Percentiles rank a stretch among this genome's conserved stretches.
phyloP scores from a whole-genome alignment of 768 basidiomycete species.

The Xanthoconium purpureum region DNA sequence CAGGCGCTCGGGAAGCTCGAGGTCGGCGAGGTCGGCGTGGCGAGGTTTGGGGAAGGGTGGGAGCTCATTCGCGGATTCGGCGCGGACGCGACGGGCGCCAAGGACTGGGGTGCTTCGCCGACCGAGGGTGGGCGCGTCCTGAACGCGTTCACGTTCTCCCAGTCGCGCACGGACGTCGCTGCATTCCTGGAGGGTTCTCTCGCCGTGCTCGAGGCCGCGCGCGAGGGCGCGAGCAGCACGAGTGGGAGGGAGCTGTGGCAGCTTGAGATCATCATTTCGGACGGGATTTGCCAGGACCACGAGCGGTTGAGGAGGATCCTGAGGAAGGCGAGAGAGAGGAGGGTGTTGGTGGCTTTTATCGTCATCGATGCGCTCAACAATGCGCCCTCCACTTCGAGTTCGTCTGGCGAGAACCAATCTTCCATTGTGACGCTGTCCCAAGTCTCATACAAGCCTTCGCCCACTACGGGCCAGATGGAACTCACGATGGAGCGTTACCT shows the following conservation, averaged over 20 bases:
- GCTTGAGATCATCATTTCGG: slow-evolving; percentile 95
- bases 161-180: slow-evolving; percentile 84
- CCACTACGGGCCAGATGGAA: slow-evolving; percentile 66
- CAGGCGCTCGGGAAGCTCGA: slow-evolving; percentile 90
- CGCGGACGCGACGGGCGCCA: slow-evolving; percentile 75
- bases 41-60: slow-evolving; percentile 83
- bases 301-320: slow-evolving; percentile 76
- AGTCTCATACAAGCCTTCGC: slow-evolving; percentile 68
- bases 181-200: slow-evolving; percentile 79
- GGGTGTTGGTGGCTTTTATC: slow-evolving; percentile 95
- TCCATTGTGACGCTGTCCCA: slow-evolving; percentile 94
- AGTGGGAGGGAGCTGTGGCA: slow-evolving; percentile 91
- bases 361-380: slow-evolving; percentile 85
- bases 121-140: slow-evolving; percentile 48
- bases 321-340: slow-evolving; percentile 82
- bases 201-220: slow-evolving; percentile 67
- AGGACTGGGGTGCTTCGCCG: slow-evolving; percentile 34
- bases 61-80: slow-evolving; percentile 90
- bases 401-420: slow-evolving; percentile 39
- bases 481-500: slow-evolving; percentile 85
- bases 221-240: slow-evolving; percentile 57
- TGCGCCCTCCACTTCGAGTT: slow-evolving; percentile 24
- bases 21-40: slow-evolving; percentile 91
- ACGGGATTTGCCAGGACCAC: slow-evolving; percentile 98
- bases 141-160: slow-evolving; percentile 83